Evolutionary conservation across 129 eudicot genomes (phyloP).

Genomic region (Pulicaria dysenterica): DNA sequence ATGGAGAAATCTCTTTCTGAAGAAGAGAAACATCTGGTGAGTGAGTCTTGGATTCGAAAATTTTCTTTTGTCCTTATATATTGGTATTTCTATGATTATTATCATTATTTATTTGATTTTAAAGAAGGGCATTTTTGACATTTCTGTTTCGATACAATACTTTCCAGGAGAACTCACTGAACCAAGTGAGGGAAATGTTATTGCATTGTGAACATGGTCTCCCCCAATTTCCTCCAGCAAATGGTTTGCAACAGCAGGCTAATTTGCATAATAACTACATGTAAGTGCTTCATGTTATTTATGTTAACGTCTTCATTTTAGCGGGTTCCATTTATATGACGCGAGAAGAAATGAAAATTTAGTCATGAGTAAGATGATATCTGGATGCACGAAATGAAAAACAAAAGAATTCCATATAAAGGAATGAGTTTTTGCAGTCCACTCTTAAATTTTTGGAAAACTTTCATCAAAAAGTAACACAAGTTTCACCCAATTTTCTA

Average conservation of each 20-base stretch:
- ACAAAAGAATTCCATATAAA: not conserved
- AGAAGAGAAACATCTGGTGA: slow-evolving; percentile 81
- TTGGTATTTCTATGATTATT: not conserved
- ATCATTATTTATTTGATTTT: not conserved
- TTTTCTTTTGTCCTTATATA: slow-evolving; percentile 6
- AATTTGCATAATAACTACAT: slow-evolving; percentile 42
- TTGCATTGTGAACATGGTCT: slow-evolving; percentile 73
- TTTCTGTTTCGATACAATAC: slow-evolving; percentile 7
- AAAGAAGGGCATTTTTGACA: slow-evolving; percentile 11
- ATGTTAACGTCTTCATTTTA: not conserved
- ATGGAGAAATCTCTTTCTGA: slow-evolving; percentile 84
- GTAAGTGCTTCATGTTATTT: slow-evolving; percentile 40
- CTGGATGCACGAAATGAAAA: not conserved
- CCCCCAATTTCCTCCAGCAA: slow-evolving; percentile 28
- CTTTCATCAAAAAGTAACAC: too few relatives aligned
- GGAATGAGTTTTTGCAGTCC: not conserved
- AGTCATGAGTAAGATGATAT: not conserved
- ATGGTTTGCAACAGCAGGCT: slow-evolving; percentile 41
- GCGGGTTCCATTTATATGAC: not conserved
- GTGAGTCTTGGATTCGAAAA: slow-evolving; percentile 41
- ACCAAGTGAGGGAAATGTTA: slow-evolving; percentile 82
- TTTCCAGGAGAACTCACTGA: slow-evolving; percentile 67
- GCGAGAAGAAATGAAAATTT: not conserved
- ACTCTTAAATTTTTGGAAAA: too few relatives aligned
- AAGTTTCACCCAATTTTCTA: too few relatives aligned